Evolutionary conservation across 23 red algal species (phyloP).

Genomic region (Cyanidioschyzon merolae): DNA sequence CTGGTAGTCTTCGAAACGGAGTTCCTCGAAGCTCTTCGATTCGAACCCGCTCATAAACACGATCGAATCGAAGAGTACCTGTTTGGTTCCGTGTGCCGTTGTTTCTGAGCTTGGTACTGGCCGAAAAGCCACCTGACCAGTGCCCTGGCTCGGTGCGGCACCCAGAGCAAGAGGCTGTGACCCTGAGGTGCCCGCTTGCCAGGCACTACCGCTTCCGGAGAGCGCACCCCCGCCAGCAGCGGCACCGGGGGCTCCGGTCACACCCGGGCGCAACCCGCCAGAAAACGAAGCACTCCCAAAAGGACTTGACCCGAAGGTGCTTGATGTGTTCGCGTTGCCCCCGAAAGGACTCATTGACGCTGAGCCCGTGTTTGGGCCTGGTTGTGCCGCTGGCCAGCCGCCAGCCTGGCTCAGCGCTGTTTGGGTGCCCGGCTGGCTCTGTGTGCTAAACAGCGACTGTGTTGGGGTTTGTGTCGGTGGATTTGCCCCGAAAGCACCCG

Average conservation of each 20-base stretch:
- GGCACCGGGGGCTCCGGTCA: not conserved
- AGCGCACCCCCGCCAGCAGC: not conserved
- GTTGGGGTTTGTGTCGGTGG: not conserved
- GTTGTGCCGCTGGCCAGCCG: not conserved
- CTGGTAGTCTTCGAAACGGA: conserved; percentile 48
- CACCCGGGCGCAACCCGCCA: not conserved
- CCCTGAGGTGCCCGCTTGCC: not conserved
- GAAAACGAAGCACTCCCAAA: not conserved
- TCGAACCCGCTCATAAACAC: conserved; percentile 1
- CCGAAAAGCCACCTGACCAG: not conserved
- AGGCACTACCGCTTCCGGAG: not conserved
- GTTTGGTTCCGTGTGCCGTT: conserved; percentile 7
- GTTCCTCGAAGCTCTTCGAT: conserved; percentile 35
- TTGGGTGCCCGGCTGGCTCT: not conserved
- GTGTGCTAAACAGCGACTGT: not conserved
- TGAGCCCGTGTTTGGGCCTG: not conserved
- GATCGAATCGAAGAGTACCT: conserved; percentile 15
- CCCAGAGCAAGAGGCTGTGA: not conserved
- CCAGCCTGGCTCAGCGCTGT: not conserved
- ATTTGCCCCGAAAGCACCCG: not conserved
- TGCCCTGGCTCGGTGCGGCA: not conserved
- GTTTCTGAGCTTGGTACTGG: conserved; percentile 2
- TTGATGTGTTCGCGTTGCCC: not conserved
- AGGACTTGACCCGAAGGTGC: not conserved
- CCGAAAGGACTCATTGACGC: not conserved